A percentile compares a stretch with the other conserved stretches of the same genome.
Evolutionary conservation across 345 rosid genomes (phyloP).

Genomic region (Geranium rotundifolium): DNA sequence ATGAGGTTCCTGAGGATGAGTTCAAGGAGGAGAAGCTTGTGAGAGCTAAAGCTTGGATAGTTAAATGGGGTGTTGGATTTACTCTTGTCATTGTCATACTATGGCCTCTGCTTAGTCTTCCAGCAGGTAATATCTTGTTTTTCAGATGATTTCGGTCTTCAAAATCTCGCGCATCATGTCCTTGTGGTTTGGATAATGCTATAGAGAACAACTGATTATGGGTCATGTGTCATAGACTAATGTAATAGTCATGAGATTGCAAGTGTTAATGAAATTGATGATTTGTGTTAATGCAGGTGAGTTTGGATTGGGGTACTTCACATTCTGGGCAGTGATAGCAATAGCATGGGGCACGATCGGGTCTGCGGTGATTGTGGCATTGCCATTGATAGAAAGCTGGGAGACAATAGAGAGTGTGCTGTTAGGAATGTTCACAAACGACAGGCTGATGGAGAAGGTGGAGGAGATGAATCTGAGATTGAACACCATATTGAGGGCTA

Average conservation of each 20-base stretch:
- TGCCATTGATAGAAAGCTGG: constrained; percentile 79
- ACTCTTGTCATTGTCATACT: constrained; percentile 51
- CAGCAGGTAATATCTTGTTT: constrained; percentile 44
- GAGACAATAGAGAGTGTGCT: constrained; percentile 44
- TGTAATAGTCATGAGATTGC: too few species aligned
- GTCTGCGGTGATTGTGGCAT: constrained; percentile 47
- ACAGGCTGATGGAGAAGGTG: constrained; percentile 47
- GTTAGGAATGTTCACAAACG: constrained; percentile 72
- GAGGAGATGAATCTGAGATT: constrained; percentile 50
- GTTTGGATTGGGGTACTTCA: constrained; percentile 64
- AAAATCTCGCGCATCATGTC: too few species aligned
- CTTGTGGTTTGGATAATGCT: too few species aligned
- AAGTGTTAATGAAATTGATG: too few species aligned
- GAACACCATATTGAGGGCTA: constrained; percentile 34
- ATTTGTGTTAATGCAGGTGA: constrained; percentile 24
- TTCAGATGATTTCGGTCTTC: not conserved
- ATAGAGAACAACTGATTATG: too few species aligned
- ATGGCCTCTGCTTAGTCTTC: constrained; percentile 76
- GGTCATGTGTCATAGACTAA: too few species aligned
- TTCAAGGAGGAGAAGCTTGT: constrained; percentile 59
- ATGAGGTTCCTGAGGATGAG: constrained; percentile 50
- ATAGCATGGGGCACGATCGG: constrained; percentile 86
- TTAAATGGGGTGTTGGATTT: constrained; percentile 76
- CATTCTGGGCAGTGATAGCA: constrained; percentile 79
- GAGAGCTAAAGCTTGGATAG: constrained; percentile 70